A percentile compares a stretch with the other conserved stretches of the same genome.
Evolutionary conservation across 495 filamentous ascomycete species (phyloP).

Genomic region (Trypethelium eluteriae): DNA sequence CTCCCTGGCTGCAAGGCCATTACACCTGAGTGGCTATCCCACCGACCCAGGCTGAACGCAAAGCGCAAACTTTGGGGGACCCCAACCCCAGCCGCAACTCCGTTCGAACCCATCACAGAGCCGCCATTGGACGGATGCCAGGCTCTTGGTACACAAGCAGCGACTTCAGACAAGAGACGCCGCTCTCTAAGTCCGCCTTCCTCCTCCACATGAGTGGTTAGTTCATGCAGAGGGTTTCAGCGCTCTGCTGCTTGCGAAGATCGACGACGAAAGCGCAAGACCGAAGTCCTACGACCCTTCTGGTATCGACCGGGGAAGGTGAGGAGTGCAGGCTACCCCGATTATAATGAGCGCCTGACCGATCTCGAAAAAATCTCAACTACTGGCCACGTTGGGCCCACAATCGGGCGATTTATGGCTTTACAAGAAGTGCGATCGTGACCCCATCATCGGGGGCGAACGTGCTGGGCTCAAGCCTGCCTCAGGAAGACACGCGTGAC

Average conservation of each 20-base stretch:
- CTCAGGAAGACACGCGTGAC: constrained; percentile 12
- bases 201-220: neutral
- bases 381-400: constrained; percentile 8
- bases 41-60: constrained; percentile 8
- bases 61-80: constrained; percentile 6
- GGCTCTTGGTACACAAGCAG: constrained; percentile 5
- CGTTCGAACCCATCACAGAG: constrained; percentile 8
- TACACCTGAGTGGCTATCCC: constrained; percentile 10
- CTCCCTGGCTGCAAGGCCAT: constrained; percentile 5
- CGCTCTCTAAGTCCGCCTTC: constrained; percentile 4
- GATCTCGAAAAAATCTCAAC: neutral
- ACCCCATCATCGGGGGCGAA: neutral
- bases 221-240: neutral
- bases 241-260: constrained; percentile 4
- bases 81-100: constrained; percentile 9
- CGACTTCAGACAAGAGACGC: constrained; percentile 10
- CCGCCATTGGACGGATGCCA: constrained; percentile 12
- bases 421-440: constrained; percentile 3
- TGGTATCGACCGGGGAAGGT: constrained; percentile 2
- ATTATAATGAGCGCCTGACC: neutral
- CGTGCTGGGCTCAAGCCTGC: constrained; percentile 7
- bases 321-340: neutral
- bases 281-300: constrained; percentile 5
- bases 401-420: constrained; percentile 7
- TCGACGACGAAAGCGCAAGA: constrained; percentile 1